phyloP scores from a whole-genome alignment of 495 filamentous ascomycete species.

The Thozetella sp. region DNA sequence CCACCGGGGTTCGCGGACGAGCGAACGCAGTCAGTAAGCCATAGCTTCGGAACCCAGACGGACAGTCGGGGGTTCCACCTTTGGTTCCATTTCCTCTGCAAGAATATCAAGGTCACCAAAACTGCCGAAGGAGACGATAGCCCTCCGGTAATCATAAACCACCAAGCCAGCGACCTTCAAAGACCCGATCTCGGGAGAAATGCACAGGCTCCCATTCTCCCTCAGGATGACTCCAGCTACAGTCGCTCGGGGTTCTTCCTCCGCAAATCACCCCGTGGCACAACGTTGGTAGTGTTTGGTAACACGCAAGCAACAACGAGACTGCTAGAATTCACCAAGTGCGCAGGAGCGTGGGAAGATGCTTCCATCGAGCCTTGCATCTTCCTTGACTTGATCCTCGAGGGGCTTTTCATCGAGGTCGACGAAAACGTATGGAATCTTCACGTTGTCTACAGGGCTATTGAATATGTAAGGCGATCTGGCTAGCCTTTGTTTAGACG shows the following conservation, averaged over 20 bases:
- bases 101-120: slow-evolving; percentile 12
- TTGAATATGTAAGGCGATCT: slow-evolving; percentile 3
- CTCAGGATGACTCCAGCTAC: slow-evolving; percentile 10
- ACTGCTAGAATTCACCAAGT: not conserved
- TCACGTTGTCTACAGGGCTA: not conserved
- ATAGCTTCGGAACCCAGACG: slow-evolving; percentile 14
- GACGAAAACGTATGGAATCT: slow-evolving; percentile 14
- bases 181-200: too few relatives aligned
- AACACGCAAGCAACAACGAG: not conserved
- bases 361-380: slow-evolving; percentile 11
- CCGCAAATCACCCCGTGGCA: not conserved
- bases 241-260: slow-evolving; percentile 12
- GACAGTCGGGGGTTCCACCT: not conserved
- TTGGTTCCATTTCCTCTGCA: slow-evolving; percentile 23
- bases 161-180: too few relatives aligned
- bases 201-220: too few relatives aligned
- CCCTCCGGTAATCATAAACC: too few relatives aligned
- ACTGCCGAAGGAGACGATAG: not conserved
- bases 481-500: not conserved
- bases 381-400: slow-evolving; percentile 12
- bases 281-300: slow-evolving; percentile 4
- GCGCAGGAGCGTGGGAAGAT: not conserved
- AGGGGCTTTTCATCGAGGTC: slow-evolving; percentile 11
- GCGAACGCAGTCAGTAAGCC: slow-evolving; percentile 10
- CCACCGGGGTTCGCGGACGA: slow-evolving; percentile 12